Evolutionary conservation across 805 yeast species (phyloP).

Genomic region (Saturnispora zaruensis): DNA sequence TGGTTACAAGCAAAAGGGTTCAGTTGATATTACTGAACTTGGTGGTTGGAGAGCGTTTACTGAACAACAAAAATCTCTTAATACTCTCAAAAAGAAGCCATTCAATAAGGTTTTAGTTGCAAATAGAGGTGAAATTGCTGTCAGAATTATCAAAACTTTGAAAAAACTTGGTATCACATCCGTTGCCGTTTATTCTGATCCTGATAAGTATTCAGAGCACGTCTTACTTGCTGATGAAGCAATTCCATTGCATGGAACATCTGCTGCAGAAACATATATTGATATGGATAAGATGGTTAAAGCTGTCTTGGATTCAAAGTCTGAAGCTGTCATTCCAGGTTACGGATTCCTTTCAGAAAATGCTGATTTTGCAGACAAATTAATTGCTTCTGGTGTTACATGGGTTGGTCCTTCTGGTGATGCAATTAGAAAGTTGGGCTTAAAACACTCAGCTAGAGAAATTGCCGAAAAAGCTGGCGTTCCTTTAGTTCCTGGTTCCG

Average conservation of each 20-base stretch:
- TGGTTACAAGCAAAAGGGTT: conserved; percentile 66
- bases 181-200: conserved; percentile 85
- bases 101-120: conserved; percentile 86
- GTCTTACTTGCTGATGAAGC: conserved; percentile 77
- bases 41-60: conserved; percentile 85
- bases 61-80: conserved; percentile 20
- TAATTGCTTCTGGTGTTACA: conserved; percentile 72
- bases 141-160: conserved; percentile 81
- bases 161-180: conserved; percentile 70
- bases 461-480: conserved; percentile 89
- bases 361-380: conserved; percentile 89
- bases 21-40: conserved; percentile 70
- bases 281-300: conserved; percentile 74
- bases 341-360: conserved; percentile 95
- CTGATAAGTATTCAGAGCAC: conserved; percentile 83
- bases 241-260: conserved; percentile 65
- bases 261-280: conserved; percentile 89
- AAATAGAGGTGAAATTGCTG: conserved; percentile 97
- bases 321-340: conserved; percentile 97
- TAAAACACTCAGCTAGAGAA: conserved; percentile 94
- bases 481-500: conserved; percentile 97
- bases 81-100: conserved; percentile 39
- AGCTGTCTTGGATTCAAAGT: conserved; percentile 76
- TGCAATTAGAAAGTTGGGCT: conserved; percentile 82
- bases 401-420: conserved; percentile 97